A percentile compares a stretch with the other conserved stretches of the same genome.
Conservation (phyloP, 768 basidiomycete genomes). For the Kwoniella shandongensis region DNA sequence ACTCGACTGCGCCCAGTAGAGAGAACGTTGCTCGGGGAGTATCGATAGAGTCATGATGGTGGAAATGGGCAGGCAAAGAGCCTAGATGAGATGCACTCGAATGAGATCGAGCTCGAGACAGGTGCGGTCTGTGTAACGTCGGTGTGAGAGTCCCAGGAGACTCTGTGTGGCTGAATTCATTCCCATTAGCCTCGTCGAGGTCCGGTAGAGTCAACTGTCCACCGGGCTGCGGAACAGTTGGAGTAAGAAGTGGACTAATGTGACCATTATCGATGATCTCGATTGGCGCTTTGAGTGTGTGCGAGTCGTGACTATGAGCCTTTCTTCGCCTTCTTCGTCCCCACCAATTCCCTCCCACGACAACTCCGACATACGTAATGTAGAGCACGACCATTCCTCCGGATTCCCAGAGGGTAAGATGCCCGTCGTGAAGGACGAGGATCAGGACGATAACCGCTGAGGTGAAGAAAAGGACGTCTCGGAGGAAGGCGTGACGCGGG, state of each 20-base stretch:
- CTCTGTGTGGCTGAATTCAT: neutral
- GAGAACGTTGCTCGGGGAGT: conserved; percentile 58
- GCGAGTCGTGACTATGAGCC: conserved; percentile 44
- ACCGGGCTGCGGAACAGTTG: conserved; percentile 3
- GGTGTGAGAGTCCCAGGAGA: conserved; percentile 11
- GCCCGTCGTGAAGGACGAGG: conserved; percentile 72
- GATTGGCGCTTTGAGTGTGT: conserved; percentile 50
- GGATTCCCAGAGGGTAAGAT: conserved; percentile 72
- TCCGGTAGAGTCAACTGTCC: neutral
- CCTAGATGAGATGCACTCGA: conserved; percentile 9
- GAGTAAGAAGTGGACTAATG: conserved; percentile 10
- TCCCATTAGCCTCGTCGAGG: neutral
- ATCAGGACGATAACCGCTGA: conserved; percentile 74
- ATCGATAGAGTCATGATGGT: conserved; percentile 28
- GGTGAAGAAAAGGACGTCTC: conserved; percentile 95
- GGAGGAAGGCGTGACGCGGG: conserved; percentile 72
- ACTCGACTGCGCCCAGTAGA: conserved; percentile 91
- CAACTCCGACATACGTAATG: conserved; percentile 69
- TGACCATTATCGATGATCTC: conserved; percentile 7
- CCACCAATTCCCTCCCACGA: conserved; percentile 78
- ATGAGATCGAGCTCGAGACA: conserved; percentile 17
- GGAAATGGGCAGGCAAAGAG: neutral
- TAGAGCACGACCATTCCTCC: conserved; percentile 71
- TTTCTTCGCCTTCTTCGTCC: conserved; percentile 60
- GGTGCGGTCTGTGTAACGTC: conserved; percentile 3